phyloP scores from a whole-genome alignment of 164 flowering plant genomes.

The Malania oleifera region DNA sequence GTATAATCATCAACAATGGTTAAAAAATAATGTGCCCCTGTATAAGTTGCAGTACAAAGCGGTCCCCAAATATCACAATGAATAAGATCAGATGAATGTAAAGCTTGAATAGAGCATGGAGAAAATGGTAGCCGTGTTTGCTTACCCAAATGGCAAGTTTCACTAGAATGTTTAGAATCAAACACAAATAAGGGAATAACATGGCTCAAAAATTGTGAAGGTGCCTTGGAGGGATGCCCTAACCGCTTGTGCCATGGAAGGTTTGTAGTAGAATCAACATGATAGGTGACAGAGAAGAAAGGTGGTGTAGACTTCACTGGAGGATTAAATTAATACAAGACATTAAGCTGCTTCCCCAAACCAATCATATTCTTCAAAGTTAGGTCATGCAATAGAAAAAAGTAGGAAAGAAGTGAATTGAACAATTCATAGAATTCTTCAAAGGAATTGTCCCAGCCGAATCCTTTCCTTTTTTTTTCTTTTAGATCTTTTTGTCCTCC shows the following conservation, averaged over 20 bases:
- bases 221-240: not conserved
- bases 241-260: not conserved
- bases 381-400: too few species aligned
- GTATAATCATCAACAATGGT: too few species aligned
- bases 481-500: not conserved
- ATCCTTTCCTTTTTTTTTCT: not conserved
- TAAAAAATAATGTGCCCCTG: too few species aligned
- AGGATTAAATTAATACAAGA: not conserved
- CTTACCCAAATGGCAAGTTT: not conserved
- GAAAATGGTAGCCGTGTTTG: not conserved
- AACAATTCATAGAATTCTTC: too few species aligned
- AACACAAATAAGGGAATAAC: not conserved
- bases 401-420: too few species aligned
- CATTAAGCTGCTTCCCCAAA: not conserved
- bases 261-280: not conserved
- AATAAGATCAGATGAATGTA: not conserved
- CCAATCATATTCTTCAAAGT: too few species aligned
- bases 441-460: not conserved
- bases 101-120: not conserved
- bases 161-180: not conserved
- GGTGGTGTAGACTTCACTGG: not conserved
- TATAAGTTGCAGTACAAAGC: too few species aligned
- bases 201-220: not conserved
- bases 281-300: not conserved
- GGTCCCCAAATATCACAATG: too few species aligned